Evolutionary conservation across 331 rosid species (phyloP).

Genomic region (Prunus yedoensis): DNA sequence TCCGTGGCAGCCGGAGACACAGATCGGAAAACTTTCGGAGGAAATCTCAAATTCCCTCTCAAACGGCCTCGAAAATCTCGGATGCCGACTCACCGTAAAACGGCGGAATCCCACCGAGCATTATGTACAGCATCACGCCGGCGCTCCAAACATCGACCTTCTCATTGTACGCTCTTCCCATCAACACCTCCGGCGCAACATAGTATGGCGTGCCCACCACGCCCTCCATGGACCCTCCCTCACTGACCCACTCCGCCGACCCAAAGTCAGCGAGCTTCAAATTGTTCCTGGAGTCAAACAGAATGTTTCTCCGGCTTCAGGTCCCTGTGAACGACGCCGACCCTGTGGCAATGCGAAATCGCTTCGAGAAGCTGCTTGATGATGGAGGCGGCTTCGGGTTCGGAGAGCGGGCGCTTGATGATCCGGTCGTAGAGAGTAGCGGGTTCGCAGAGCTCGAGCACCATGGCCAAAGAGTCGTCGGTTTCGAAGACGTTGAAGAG

Average conservation of each 20-base stretch:
- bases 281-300: slow-evolving; percentile 49
- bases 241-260: slow-evolving; percentile 67
- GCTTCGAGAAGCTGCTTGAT: slow-evolving; percentile 59
- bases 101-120: slow-evolving; percentile 77
- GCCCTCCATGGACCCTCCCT: slow-evolving; percentile 42
- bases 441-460: slow-evolving; percentile 62
- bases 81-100: slow-evolving; percentile 62
- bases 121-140: slow-evolving; percentile 61
- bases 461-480: slow-evolving; percentile 40
- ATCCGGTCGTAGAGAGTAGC: slow-evolving; percentile 67
- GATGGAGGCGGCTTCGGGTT: slow-evolving; percentile 42
- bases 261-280: slow-evolving; percentile 81
- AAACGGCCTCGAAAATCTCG: slow-evolving; percentile 63
- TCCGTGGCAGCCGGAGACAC: slow-evolving; percentile 73
- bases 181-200: slow-evolving; percentile 73
- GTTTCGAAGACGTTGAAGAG: slow-evolving; percentile 50
- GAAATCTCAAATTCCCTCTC: slow-evolving; percentile 75
- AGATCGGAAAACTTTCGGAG: slow-evolving; percentile 52
- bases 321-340: slow-evolving; percentile 68
- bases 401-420: slow-evolving; percentile 38
- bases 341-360: slow-evolving; percentile 54
- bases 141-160: slow-evolving; percentile 79
- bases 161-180: slow-evolving; percentile 54
- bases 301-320: slow-evolving; percentile 69
- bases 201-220: slow-evolving; percentile 83